Evolutionary conservation across 1,284 basidiomycete species (phyloP), one percentile per base, ranked within the genome.

Genomic region (Phellinidium pouzarii): DNA sequence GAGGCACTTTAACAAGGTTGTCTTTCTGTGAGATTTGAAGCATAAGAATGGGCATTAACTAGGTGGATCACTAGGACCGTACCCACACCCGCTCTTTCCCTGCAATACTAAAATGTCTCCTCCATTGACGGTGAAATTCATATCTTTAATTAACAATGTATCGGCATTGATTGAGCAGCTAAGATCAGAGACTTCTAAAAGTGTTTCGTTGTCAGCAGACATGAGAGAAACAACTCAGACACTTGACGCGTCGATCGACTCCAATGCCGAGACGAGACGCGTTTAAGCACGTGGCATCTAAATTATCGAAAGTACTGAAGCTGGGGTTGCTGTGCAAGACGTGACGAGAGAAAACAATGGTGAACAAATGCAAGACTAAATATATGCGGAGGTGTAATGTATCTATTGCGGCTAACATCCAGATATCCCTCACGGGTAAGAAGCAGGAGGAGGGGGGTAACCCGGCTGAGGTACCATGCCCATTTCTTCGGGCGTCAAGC

Each of bases 1-100:
- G 22, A 93, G 74, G 60, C 88, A 91, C 66, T 91, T 93, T 42
- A 93, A 64, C 41, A 92, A 65, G 0, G 89, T 91, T 0, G 88
- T 85, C 65, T 92, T 92, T 42, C 82, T 83, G 23, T 17, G 42
- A 41, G 6, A 50, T 37, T 34, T 44, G 38, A 41, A 37, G 44
- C 59, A 36, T n/a, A 22, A 38, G 17, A 37, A 22, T 27, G 2
- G 12, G 20, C 2, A 23, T 26, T 20, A 26, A 27, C 23, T 25
- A 12, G 22, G 22, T 31, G 29, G 29, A 34, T 34, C 47, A 31
- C 50, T 23, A 14, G 38, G 12, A 26, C 64, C 74, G 54, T 58
- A 81, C 73, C 84, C 85, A 27, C 73, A 72, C 11, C 90, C 90
- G 58, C 84, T 88, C 61, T 79, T 79, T 8, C 89, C 90, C 57